phyloP scores from a whole-genome alignment of 176 grass and related monocot genomes.

The Bonia amplexicaulis region DNA sequence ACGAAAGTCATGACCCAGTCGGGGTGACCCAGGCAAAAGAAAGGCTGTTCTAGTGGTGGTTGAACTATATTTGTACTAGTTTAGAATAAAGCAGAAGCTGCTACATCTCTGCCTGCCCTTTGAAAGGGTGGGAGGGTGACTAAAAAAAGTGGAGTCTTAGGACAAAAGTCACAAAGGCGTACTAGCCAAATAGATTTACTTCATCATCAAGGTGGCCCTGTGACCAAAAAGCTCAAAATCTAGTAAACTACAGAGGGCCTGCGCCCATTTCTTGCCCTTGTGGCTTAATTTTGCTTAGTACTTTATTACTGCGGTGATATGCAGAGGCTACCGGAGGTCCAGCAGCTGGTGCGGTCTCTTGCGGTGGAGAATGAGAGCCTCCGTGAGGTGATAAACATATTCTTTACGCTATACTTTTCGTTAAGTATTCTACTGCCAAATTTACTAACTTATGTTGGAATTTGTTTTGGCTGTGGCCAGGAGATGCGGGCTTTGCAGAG shows the following conservation, averaged over 20 bases:
- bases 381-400: conserved; percentile 21
- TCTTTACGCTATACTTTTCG: not conserved
- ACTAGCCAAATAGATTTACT: conserved; percentile 24
- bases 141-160: conserved; percentile 29
- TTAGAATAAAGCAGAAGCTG: conserved; percentile 33
- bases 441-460: not conserved
- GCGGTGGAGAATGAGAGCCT: conserved; percentile 42
- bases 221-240: conserved; percentile 7
- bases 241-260: not conserved
- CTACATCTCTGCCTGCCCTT: conserved; percentile 19
- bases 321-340: conserved; percentile 61
- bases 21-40: not conserved
- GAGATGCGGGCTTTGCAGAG: conserved; percentile 43
- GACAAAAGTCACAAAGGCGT: conserved; percentile 30
- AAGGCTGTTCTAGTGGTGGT: conserved; percentile 17
- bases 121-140: conserved; percentile 24
- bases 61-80: conserved; percentile 29
- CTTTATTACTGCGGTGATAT: not conserved
- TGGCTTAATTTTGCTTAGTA: conserved; percentile 16
- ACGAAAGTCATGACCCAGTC: not conserved
- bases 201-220: conserved; percentile 33
- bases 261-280: not conserved
- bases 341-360: conserved; percentile 50
- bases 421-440: not conserved
- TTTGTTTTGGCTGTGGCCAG: conserved; percentile 31